Evolutionary conservation across 1,139 yeast species (phyloP).

Genomic region (Debaryomycetaceae sp.): DNA sequence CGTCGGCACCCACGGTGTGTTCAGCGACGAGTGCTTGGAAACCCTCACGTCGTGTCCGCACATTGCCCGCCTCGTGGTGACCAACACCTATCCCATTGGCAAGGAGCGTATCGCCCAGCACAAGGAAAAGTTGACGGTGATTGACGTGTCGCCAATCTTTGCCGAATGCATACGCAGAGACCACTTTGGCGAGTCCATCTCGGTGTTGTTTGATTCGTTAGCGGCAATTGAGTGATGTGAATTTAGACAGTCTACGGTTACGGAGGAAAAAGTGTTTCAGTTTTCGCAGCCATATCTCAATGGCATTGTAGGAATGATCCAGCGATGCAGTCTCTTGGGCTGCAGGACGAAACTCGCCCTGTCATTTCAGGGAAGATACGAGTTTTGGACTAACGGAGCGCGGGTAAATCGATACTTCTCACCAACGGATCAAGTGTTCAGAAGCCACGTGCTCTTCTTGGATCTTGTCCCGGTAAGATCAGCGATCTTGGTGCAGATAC

Average conservation of each 20-base stretch:
- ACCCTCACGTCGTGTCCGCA: constrained; percentile 65
- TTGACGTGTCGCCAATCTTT: constrained; percentile 88
- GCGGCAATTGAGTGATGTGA: constrained; percentile 46
- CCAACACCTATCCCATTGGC: constrained; percentile 89
- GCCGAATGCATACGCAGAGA: constrained; percentile 98
- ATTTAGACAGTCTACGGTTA: not conserved
- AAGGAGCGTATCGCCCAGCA: constrained; percentile 45
- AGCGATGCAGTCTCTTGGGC: constrained; percentile 50
- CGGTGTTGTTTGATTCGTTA: constrained; percentile 81
- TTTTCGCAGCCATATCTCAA: not conserved
- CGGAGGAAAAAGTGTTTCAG: not conserved
- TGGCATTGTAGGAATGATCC: too few species aligned
- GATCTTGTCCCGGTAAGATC: too few species aligned
- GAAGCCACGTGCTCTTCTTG: too few species aligned
- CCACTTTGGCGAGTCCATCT: constrained; percentile 93
- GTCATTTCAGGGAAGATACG: constrained; percentile 9
- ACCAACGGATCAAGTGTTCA: too few species aligned
- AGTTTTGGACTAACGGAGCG: constrained; percentile 55
- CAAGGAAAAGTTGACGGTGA: constrained; percentile 59
- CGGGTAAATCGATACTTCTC: constrained; percentile 41
- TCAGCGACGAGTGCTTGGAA: constrained; percentile 79
- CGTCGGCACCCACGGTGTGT: constrained; percentile 92
- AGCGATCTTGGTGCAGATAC: too few species aligned
- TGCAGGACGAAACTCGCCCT: constrained; percentile 40
- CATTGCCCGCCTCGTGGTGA: constrained; percentile 83